Evolutionary conservation across 2,329 filamentous ascomycete species (phyloP), one percentile per base, ranked within the genome.

Genomic region (Hysterium pulicare): DNA sequence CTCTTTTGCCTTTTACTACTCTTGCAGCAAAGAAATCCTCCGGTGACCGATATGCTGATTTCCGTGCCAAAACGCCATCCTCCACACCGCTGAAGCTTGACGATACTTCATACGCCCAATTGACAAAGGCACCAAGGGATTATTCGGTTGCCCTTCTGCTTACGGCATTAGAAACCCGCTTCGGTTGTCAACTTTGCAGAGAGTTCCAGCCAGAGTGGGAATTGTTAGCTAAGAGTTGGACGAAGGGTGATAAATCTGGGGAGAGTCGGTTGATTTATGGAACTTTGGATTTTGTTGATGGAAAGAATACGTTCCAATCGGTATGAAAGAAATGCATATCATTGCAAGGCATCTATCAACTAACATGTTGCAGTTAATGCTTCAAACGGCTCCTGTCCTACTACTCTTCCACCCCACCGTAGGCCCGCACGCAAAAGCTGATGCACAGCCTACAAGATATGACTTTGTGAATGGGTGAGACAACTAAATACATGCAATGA

Each of bases 201-300:
- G 88, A 95, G 40, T 95, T 98, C 67, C 87, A 95, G 66, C 86
- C 90, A 1, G 93, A 98, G 70, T 98, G 90, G 86, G 87, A 94
- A 42, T 69, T 97, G 41, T 71, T 98, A 41, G 81, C 81, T 41
- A 87, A 82, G 68, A 93, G 87, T 70, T 98, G 93, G 93, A 76
- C 77, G 48, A 89, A 86, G 66, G 90, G 87, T 6, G 87, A 95
- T 68, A 88, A 85, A 72, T 73, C 80, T 45, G 84, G 76, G 40
- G 77, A 87, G 52, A 85, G 83, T 21, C 78, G 84, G 48, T 58
- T 95, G 50, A 66, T 97, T 33, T 94, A 91, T 69, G 84, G 81
- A 19, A 91, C 87, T 5, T 71, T 98, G 57, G 93, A 98, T 68
- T 98, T 98, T 63, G 68, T 76, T 31, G 83, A 95, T 57, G 93